Percentiles rank a stretch among this genome's conserved stretches.
These are phyloP conservation scores for Lignosus rhinocerotis DNA, from an alignment of 1,284 basidiomycete genomes.

Conservation along the genomic window DNA sequence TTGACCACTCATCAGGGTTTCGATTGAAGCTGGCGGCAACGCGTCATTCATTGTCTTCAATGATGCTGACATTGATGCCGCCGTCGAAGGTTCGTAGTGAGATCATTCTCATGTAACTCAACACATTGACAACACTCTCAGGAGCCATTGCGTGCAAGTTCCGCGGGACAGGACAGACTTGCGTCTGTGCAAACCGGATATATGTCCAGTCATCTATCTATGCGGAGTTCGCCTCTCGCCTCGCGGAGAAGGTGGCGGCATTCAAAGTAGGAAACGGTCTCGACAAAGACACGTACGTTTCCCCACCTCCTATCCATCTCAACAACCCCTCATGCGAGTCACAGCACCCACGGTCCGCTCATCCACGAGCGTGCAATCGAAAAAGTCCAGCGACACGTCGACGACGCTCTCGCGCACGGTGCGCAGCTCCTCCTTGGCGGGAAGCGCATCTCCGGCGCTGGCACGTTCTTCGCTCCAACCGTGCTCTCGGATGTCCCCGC, in stretches of 20 bases:
- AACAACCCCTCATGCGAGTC: no score
- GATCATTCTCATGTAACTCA: background rate
- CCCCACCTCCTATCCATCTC: background rate
- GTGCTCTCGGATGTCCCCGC: slow-evolving; percentile 86
- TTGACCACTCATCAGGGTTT: slow-evolving; percentile 50
- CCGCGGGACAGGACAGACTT: slow-evolving; percentile 90
- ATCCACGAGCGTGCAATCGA: slow-evolving; percentile 86
- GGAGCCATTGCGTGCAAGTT: slow-evolving; percentile 90
- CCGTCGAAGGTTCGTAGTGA: slow-evolving; percentile 69
- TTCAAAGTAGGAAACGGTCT: slow-evolving; percentile 94
- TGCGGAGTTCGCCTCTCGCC: slow-evolving; percentile 81
- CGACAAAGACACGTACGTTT: slow-evolving; percentile 71
- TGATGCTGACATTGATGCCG: slow-evolving; percentile 92
- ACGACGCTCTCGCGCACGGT: slow-evolving; percentile 82
- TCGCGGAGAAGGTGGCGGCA: slow-evolving; percentile 80
- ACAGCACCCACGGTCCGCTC: slow-evolving; percentile 89
- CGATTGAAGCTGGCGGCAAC: slow-evolving; percentile 88
- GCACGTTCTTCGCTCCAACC: slow-evolving; percentile 85
- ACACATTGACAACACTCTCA: slow-evolving; percentile 28
- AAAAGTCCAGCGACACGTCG: slow-evolving; percentile 88
- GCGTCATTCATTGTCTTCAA: slow-evolving; percentile 96
- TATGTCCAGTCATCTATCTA: slow-evolving; percentile 86
- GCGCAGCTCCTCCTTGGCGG: slow-evolving; percentile 91
- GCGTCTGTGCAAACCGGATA: slow-evolving; percentile 83
- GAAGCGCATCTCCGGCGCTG: slow-evolving; percentile 53